A percentile compares a stretch with the other conserved stretches of the same genome.
Conservation (phyloP, 169 alveolate species). For the Ichthyophthirius multifiliis region DNA sequence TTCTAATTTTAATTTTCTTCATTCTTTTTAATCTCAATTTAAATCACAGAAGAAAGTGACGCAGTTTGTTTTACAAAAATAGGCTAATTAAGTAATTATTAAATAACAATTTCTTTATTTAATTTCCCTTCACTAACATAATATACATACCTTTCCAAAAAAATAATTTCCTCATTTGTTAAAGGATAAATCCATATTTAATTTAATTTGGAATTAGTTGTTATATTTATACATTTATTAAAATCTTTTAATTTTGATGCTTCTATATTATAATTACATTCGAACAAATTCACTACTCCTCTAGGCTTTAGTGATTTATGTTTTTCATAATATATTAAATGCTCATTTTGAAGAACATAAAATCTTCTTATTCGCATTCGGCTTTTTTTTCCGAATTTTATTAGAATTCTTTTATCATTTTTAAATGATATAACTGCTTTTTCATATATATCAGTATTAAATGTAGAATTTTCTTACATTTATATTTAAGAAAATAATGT, state of each 20-base stretch:
- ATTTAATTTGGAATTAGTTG: background rate
- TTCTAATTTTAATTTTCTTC: too few species aligned
- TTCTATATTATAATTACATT: background rate
- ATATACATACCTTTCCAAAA: background rate
- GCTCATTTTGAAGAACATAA: background rate
- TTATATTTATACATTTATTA: background rate
- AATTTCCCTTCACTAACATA: slow-evolving; percentile 6
- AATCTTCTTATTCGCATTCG: background rate
- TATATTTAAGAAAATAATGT: background rate
- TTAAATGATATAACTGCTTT: background rate
- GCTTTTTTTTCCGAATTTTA: background rate
- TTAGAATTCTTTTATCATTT: background rate
- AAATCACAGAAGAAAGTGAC: background rate
- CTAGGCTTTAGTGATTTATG: background rate
- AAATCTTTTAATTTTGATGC: background rate
- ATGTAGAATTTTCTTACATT: background rate
- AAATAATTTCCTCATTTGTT: background rate
- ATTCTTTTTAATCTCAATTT: too few species aligned
- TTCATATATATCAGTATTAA: background rate
- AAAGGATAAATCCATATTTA: background rate
- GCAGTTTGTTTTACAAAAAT: background rate
- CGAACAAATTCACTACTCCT: background rate
- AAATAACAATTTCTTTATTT: background rate
- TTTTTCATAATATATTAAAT: background rate
- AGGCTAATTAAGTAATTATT: background rate